Percentiles rank a stretch among this genome's conserved stretches.
Conservation (phyloP, 1,284 basidiomycete genomes). For the Sporisorium iseilematis-ciliati region DNA sequence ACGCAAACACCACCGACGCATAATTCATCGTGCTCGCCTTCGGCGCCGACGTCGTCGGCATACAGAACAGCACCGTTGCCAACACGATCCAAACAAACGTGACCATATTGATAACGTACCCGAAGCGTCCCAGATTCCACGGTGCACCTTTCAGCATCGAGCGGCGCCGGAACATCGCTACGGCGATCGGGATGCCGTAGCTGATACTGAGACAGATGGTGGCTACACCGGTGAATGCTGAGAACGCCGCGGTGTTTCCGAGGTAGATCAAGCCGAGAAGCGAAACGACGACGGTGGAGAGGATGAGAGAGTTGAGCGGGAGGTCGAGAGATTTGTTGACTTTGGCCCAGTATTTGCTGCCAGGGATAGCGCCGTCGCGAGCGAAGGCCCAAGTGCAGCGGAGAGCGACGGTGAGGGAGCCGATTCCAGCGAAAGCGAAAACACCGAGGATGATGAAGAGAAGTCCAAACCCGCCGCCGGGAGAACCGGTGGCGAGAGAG, state of each 20-base stretch:
- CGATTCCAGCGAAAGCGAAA: slow-evolving; percentile 72
- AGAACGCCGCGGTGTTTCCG: slow-evolving; percentile 56
- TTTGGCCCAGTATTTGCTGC: slow-evolving; percentile 68
- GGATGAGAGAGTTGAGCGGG: slow-evolving; percentile 70
- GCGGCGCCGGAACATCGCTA: slow-evolving; percentile 69
- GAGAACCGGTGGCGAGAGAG: slow-evolving; percentile 71
- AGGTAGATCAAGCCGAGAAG: slow-evolving; percentile 70
- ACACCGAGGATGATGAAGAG: slow-evolving; percentile 72
- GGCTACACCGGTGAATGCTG: slow-evolving; percentile 60
- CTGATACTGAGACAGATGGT: slow-evolving; percentile 61
- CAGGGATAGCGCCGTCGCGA: slow-evolving; percentile 72
- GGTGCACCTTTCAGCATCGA: slow-evolving; percentile 69
- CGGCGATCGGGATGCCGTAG: slow-evolving; percentile 71
- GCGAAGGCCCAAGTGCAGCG: slow-evolving; percentile 72
- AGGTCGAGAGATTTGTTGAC: slow-evolving; percentile 70
- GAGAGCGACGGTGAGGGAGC: slow-evolving; percentile 72
- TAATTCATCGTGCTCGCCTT: slow-evolving; percentile 71
- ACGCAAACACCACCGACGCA: slow-evolving; percentile 55
- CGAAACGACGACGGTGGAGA: slow-evolving; percentile 71
- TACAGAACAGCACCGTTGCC: slow-evolving; percentile 72
- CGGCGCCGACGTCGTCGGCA: slow-evolving; percentile 71
- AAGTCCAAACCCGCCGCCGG: slow-evolving; percentile 71
- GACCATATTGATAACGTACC: slow-evolving; percentile 68
- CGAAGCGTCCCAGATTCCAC: slow-evolving; percentile 71
- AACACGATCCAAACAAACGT: slow-evolving; percentile 72